Percentiles rank a stretch among this genome's conserved stretches.
phyloP scores from a whole-genome alignment of 208 protist genomes.

The Acanthamoeba culbertsoni region DNA sequence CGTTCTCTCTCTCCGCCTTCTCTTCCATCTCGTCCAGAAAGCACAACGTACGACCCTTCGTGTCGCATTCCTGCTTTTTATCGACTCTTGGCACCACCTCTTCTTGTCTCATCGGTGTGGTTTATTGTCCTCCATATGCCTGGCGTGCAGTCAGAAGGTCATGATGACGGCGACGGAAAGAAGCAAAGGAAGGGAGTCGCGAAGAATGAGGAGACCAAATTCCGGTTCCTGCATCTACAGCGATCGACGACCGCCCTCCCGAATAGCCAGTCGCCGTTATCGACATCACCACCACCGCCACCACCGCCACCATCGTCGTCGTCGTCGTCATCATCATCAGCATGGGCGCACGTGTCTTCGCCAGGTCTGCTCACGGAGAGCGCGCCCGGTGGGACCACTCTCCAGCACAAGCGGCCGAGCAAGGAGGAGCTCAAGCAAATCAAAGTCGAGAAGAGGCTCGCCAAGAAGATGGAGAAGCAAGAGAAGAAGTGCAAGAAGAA shows the following conservation, averaged over 20 bases:
- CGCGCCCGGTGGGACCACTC: neutral
- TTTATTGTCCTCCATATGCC: neutral
- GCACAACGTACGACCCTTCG: neutral
- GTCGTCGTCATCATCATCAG: neutral
- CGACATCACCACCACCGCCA: neutral
- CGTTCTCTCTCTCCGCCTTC: neutral
- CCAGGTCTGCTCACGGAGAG: too few species aligned
- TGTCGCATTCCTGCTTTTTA: too few species aligned
- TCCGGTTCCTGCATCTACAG: slow-evolving; percentile 17
- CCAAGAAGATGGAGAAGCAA: neutral
- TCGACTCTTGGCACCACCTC: too few species aligned
- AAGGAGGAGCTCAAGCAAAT: slow-evolving; percentile 1
- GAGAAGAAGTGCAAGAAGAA: neutral
- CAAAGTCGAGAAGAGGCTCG: neutral
- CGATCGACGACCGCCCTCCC: neutral
- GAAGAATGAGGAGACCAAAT: neutral
- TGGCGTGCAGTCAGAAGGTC: neutral
- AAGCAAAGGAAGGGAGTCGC: neutral
- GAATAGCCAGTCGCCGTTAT: neutral
- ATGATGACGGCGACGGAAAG: neutral
- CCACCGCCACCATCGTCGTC: neutral
- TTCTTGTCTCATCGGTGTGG: too few species aligned
- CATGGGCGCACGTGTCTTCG: too few species aligned
- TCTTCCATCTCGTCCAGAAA: neutral
- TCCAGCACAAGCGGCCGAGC: neutral